Evolutionary conservation across 805 yeast species (phyloP).

Genomic region (Brettanomyces custersianus): DNA sequence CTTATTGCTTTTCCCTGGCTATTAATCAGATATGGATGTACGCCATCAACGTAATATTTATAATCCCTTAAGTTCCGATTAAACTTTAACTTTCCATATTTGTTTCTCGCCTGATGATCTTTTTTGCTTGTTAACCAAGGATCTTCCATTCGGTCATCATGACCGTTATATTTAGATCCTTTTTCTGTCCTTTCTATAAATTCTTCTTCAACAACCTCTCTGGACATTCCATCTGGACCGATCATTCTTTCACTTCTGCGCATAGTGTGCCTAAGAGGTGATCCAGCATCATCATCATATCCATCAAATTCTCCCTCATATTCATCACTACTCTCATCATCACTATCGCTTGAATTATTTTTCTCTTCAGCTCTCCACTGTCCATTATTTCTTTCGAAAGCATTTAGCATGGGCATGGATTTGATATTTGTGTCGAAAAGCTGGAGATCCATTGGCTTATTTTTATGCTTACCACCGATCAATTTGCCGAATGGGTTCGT

Average conservation of each 20-base stretch:
- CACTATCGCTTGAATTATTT: too few species aligned
- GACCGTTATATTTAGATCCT: not conserved
- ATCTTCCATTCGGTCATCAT: not conserved
- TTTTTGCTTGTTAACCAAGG: too few species aligned
- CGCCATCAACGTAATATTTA: constrained; percentile 15
- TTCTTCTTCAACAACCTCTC: constrained; percentile 1
- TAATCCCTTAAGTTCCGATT: constrained; percentile 9
- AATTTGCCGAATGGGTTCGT: not conserved
- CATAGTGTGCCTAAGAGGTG: not conserved
- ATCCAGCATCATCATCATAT: not conserved
- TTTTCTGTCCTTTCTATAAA: constrained; percentile 2
- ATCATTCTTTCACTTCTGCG: not conserved
- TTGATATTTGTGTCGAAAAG: constrained; percentile 9
- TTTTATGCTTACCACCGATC: not conserved
- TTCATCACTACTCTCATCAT: not conserved
- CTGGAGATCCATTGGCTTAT: not conserved
- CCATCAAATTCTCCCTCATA: not conserved
- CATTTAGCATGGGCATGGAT: constrained; percentile 18
- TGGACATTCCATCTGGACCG: constrained; percentile 1
- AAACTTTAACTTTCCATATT: not conserved
- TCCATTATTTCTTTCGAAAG: constrained; percentile 13
- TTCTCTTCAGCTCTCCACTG: constrained; percentile 12
- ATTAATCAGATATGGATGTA: constrained; percentile 6
- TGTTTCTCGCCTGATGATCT: too few species aligned
- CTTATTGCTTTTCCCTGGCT: not conserved